Base-by-base conservation (phyloP, 371 early-diverging fungal species). In the Circinella minor region DNA sequence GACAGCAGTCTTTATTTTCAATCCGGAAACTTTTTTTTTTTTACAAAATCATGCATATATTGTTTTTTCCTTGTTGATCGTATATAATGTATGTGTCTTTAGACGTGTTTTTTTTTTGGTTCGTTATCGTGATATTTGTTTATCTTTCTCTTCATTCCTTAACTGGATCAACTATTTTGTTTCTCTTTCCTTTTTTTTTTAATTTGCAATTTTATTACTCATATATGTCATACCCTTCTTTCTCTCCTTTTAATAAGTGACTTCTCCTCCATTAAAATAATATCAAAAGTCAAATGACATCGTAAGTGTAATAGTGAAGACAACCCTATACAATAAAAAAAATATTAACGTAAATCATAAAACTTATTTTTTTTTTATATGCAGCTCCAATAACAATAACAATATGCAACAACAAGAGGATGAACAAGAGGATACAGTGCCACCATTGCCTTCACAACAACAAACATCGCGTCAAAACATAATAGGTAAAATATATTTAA, bases 21-120 rank as follows among this genome's bases (percentile, higher is more conserved):
- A 48, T 49, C 63, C 63, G 63, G 63, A 63, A 63, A 63, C 18
- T 63, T 63, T 63, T 63, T 66, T 38, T 39, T 20, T 46, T 20
- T 46, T 15, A 10, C 34, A 63, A 65, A 17, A 14, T 49, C 20
- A n/a, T 67, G 68, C 68, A 67, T 67, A 67, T 59, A 67, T 67
- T 67, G 17, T 59, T 67, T 67, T 67, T 67, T 67, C 65, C 65
- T 49, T 63, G 43, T 43, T 43, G 43, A 43, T 43, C 43, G 43
- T 43, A 43, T 43, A 43, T 43, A 3, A 9, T 43, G 6, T 43
- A 11, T 43, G 43, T 6, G 11, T 43, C 43, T 11, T 43, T 27
- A 27, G 27, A 27, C 27, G 27, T 27, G 27, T 27, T 27, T 27
- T 27, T 27, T 27, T 27, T 27, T 27, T 27, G 27, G 27, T 27